These are phyloP conservation scores for Cystoisospora suis DNA, from an alignment of 169 alveolate species.

Conservation along the genomic window DNA sequence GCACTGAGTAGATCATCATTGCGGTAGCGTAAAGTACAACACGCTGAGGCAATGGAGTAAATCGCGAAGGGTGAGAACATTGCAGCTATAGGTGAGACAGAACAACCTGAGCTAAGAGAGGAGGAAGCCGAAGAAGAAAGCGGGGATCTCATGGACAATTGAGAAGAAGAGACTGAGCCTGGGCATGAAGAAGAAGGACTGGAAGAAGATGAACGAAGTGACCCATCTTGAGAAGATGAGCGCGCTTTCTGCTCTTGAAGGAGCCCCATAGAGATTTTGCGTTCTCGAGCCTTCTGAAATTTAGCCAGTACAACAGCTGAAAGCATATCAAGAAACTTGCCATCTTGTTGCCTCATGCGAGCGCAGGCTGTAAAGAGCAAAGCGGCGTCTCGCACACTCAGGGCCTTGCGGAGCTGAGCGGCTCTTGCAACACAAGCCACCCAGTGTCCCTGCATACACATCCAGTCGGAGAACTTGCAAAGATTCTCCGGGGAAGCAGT, in stretches of 20 bases:
- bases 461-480: background rate
- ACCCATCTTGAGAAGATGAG: background rate
- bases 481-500: no score
- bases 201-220: background rate
- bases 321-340: conserved; percentile 11
- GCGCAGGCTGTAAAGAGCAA: background rate
- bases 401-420: background rate
- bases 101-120: background rate
- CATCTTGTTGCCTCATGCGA: conserved; percentile 1
- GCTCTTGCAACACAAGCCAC: background rate
- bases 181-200: background rate
- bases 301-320: background rate
- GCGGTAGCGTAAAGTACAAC: background rate
- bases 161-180: background rate
- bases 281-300: background rate
- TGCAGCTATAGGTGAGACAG: background rate
- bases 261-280: background rate
- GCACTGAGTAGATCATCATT: conserved; percentile 12
- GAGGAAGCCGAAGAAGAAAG: background rate
- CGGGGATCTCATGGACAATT: background rate
- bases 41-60: background rate
- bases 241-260: conserved; percentile 17
- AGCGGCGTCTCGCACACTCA: conserved; percentile 24
- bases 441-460: conserved; percentile 28
- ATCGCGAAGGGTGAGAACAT: background rate